These are phyloP conservation scores for Bolboschoenus planiculmis DNA, from an alignment of 176 grass and related monocot species.

Conservation along the genomic window DNA sequence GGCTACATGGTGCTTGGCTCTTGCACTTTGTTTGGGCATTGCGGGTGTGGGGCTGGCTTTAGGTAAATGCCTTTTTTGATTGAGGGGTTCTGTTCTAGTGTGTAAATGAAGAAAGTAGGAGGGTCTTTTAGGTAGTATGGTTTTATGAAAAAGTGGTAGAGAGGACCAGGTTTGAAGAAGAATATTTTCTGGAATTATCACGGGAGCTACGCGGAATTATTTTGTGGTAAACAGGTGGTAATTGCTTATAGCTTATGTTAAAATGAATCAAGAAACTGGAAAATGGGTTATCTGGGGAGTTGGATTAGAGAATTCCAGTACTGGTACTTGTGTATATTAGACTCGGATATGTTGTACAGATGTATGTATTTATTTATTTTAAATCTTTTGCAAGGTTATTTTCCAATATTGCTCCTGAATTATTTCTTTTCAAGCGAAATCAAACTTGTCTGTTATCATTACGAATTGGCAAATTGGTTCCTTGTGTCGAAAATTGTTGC, in stretches of 20 bases:
- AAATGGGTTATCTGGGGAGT: background rate
- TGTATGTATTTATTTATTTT: background rate
- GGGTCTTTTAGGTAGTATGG: background rate
- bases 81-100: background rate
- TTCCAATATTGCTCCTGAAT: background rate
- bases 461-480: background rate
- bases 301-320: background rate
- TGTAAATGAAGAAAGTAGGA: constrained; percentile 16
- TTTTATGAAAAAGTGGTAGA: background rate
- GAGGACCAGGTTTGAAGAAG: background rate
- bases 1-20: constrained; percentile 57
- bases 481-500: background rate
- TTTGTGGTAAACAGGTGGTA: background rate
- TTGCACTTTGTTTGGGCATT: constrained; percentile 78
- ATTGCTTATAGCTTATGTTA: background rate
- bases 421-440: background rate
- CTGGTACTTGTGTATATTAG: background rate
- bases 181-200: background rate
- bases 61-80: constrained; percentile 56
- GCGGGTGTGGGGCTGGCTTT: constrained; percentile 65
- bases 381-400: background rate
- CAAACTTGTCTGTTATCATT: background rate
- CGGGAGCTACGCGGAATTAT: background rate
- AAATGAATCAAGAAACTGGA: background rate
- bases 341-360: background rate